Evolutionary conservation across 257 asterid genomes (phyloP), one percentile per base, ranked within the genome.

Genomic region (Nemophila menziesii): DNA sequence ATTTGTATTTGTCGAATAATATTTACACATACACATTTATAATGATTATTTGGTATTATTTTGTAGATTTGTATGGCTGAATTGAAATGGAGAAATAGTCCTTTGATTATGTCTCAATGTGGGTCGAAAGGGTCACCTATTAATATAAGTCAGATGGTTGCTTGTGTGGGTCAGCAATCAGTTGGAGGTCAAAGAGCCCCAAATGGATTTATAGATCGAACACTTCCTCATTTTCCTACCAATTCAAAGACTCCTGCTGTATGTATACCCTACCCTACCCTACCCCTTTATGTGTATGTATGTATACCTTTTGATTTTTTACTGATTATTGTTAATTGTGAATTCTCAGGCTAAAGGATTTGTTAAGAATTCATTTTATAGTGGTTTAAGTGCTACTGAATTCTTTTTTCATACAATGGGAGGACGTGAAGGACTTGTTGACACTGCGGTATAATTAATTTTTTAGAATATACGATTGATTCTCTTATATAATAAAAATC

Each of bases 321-420:
- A 2, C 12, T 29, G 8, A 29, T 29, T 29, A 4, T 29, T 27
- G 6, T 64, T 9, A 9, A 43, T 40, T 33, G 23, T 48, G 36
- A 33, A 10, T 67, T 64, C n/a, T n/a, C 84, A 89, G 98, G 98
- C 98, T 33, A 89, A 84, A 55, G 98, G 98, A 12, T 89, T 89
- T 24, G 98, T 84, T 51, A 90, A 86, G 58, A 86, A 85, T 72
- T 89, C 98, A 47, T 89, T 89, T 69, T 89, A 80, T 44, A 73
- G 85, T 42, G 98, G 98, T 51, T 61, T 89, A 59, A 71, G 78
- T 18, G 92, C 95, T 11, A 81, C 95, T 15, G 98, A 89, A 56
- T 84, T 84, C 69, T 89, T 89, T 71, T 89, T 89, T 68, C 98
- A 89, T 74, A 89, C 98, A 57, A 89, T 89, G 98, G 95, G 85